Evolutionary conservation across 1,139 yeast genomes (phyloP).

Genomic region (Hemisphaericaspora xylofermentans): DNA sequence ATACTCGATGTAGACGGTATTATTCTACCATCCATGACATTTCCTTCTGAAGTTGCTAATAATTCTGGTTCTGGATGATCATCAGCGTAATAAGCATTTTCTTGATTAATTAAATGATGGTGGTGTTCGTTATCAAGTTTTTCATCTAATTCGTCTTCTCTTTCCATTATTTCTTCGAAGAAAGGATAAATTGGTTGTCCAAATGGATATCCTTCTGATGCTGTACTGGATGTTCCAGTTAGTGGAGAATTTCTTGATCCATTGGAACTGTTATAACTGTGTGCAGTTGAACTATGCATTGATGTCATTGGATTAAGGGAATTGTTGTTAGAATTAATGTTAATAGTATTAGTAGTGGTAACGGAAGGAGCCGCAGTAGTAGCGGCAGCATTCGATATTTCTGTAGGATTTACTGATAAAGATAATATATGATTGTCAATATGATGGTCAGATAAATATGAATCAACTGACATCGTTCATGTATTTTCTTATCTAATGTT

Average conservation of each 20-base stretch:
- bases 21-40: constrained; percentile 47
- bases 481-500: not conserved
- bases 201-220: not conserved
- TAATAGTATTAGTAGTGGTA: not conserved
- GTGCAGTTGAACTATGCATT: not conserved
- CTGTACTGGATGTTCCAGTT: not conserved
- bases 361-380: not conserved
- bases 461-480: constrained; percentile 3
- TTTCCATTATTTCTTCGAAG: constrained; percentile 1
- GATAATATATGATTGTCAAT: constrained; percentile 1
- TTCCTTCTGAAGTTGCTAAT: constrained; percentile 55
- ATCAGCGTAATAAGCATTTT: constrained; percentile 8
- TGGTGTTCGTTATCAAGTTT: constrained; percentile 2
- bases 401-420: not conserved
- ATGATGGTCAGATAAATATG: constrained; percentile 1
- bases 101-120: too few relatives aligned
- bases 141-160: constrained; percentile 2
- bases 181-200: not conserved
- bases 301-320: not conserved
- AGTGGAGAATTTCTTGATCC: not conserved
- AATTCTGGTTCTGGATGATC: constrained; percentile 55
- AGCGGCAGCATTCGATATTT: too few relatives aligned
- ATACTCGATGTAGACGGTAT: constrained; percentile 57
- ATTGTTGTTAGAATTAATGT: not conserved
- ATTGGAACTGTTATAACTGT: not conserved